Evolutionary conservation across 441 rosid genomes (phyloP).

Genomic region (Eugenia klotzschiana): DNA sequence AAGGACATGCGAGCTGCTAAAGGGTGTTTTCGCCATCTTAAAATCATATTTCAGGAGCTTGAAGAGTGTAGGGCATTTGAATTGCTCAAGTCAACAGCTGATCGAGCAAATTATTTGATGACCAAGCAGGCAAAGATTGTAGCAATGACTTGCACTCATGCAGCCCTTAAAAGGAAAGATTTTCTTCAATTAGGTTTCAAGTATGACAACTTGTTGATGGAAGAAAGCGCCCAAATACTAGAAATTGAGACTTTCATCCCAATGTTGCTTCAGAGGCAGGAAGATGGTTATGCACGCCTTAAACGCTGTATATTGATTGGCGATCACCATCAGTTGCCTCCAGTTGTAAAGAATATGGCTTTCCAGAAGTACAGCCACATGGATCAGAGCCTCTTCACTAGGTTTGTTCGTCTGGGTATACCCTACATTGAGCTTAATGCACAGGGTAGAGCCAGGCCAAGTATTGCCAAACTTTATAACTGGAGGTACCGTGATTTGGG

Average conservation of each 20-base stretch:
- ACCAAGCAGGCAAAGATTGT: slow-evolving; percentile 98
- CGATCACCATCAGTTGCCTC: slow-evolving; percentile 98
- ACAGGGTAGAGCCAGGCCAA: slow-evolving; percentile 98
- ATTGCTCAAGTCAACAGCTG: slow-evolving; percentile 97
- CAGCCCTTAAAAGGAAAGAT: slow-evolving; percentile 93
- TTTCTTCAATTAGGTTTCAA: slow-evolving; percentile 96
- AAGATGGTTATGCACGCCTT: slow-evolving; percentile 94
- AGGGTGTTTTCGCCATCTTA: slow-evolving; percentile 91
- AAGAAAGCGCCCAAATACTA: slow-evolving; percentile 98
- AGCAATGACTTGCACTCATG: slow-evolving; percentile 99
- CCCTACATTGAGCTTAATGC: slow-evolving; percentile 99
- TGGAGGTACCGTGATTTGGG: slow-evolving; percentile 98
- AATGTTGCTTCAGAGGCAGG: slow-evolving; percentile 96
- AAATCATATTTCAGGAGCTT: slow-evolving; percentile 89
- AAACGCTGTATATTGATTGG: slow-evolving; percentile 97
- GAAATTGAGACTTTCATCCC: slow-evolving; percentile 99
- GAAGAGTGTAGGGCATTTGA: slow-evolving; percentile 99
- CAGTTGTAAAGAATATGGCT: slow-evolving; percentile 99
- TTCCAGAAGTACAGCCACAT: slow-evolving; percentile 99
- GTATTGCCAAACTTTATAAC: slow-evolving; percentile 84
- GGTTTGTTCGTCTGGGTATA: slow-evolving; percentile 95
- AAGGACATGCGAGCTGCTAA: slow-evolving; percentile 91
- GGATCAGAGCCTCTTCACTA: slow-evolving; percentile 98
- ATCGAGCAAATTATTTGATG: slow-evolving; percentile 96
- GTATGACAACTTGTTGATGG: slow-evolving; percentile 95